These are phyloP conservation scores for Yarrowia sp. DNA, from an alignment of 805 yeast genomes.

Conservation along the genomic window DNA sequence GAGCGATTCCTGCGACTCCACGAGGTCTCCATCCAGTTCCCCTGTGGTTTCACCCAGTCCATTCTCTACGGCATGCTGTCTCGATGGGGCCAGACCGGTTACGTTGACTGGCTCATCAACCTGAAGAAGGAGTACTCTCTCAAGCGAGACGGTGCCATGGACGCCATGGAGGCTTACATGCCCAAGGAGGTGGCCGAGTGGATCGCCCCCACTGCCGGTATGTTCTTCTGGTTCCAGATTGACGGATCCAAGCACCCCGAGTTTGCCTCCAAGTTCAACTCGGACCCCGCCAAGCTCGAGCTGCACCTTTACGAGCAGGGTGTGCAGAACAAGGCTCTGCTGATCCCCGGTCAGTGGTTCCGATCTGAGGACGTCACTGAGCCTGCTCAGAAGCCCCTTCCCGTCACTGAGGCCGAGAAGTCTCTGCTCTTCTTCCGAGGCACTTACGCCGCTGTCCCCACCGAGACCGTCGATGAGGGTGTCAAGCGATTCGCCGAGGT, in stretches of 20 bases:
- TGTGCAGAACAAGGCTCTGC: conserved; percentile 39
- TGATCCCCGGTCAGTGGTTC: conserved; percentile 47
- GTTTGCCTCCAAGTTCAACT: conserved; percentile 37
- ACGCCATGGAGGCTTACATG: conserved; percentile 61
- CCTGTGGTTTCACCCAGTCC: conserved; percentile 78
- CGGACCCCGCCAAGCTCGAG: conserved; percentile 39
- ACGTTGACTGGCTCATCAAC: conserved; percentile 84
- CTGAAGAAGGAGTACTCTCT: conserved; percentile 70
- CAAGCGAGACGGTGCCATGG: conserved; percentile 85
- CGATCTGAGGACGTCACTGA: conserved; percentile 35
- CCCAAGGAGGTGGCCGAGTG: conserved; percentile 44
- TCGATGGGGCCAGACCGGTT: conserved; percentile 89
- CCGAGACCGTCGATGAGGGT: conserved; percentile 39
- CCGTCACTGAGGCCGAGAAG: conserved; percentile 34
- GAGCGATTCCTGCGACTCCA: conserved; percentile 69
- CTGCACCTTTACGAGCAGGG: conserved; percentile 38
- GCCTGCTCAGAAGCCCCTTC: conserved; percentile 41
- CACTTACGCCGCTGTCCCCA: conserved; percentile 45
- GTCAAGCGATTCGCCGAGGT: conserved; percentile 40
- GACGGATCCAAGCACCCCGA: conserved; percentile 54
- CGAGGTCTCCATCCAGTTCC: conserved; percentile 77
- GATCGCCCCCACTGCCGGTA: conserved; percentile 51
- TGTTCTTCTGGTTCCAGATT: conserved; percentile 52
- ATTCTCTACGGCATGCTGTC: conserved; percentile 66
- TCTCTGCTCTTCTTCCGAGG: conserved; percentile 44